Evolutionary conservation across 345 rosid species (phyloP), one percentile per base, ranked within the genome.

Genomic region (Pelargonium nanum): DNA sequence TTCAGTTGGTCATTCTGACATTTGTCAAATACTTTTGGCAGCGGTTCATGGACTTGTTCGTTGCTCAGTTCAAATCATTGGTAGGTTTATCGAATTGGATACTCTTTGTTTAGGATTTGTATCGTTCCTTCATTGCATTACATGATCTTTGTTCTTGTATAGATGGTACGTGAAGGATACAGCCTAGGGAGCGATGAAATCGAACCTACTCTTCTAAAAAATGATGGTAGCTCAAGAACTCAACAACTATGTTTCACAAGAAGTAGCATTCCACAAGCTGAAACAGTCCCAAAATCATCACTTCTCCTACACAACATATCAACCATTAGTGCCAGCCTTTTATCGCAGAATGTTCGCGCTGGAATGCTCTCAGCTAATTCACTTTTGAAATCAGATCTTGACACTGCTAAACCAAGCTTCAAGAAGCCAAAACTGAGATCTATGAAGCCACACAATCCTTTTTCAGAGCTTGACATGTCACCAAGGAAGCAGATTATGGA

Each of bases 31-130:
- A 26, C 67, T 53, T 61, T 65, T 66, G 22, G 63, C 67, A 71
- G 75, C 52, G 34, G 53, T 57, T 28, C 26, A 60, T 63, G 5
- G 63, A 65, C 25, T 53, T 15, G 44, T 66, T 66, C 16, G 56
- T 70, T 25, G 48, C 67, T 52, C 75, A 71, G 56, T 71, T 65
- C 57, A 24, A 45, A 24, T 62, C 67, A 21, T 26, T 62, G 75
- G 75, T 71, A 62, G 60, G 75, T 52, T 50, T 19, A 28, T 12
- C 57, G 23, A 28, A 50, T 6, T 30, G 20, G 25, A 53, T 25
- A 28, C 5, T 24, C 56, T 56, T 30, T 58, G 16, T 57, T 4
- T n/a, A 53, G 12, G 19, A 17, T 4, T n/a, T 2, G 57, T 57
- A 24, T 56, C 24, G 15, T 60, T n/a, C 44, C 6, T 53, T 40